Percentiles rank a stretch among this genome's conserved stretches.
These are phyloP conservation scores for Rhytidiadelphus loreus DNA, from an alignment of 225 moss, liverwort and hornwort genomes.

Conservation along the genomic window DNA sequence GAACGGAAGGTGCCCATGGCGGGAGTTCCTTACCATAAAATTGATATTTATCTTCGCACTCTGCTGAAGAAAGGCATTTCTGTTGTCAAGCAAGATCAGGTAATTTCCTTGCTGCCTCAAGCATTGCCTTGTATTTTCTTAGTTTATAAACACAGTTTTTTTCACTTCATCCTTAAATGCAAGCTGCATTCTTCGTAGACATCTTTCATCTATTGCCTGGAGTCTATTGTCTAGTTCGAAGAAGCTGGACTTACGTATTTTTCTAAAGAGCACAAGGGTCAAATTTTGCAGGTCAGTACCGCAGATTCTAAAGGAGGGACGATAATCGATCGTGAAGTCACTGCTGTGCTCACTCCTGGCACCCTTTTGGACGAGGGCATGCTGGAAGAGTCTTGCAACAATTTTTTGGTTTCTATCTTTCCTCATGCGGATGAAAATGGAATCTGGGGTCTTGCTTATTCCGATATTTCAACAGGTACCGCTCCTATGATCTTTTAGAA, in stretches of 20 bases:
- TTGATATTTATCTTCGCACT: slow-evolving; percentile 53
- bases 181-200: neutral
- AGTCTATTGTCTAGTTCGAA: neutral
- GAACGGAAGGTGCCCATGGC: slow-evolving; percentile 68
- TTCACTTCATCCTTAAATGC: neutral
- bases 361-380: slow-evolving; percentile 55
- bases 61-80: slow-evolving; percentile 57
- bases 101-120: slow-evolving; percentile 1
- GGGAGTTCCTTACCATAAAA: slow-evolving; percentile 57
- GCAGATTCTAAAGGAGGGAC: slow-evolving; percentile 41
- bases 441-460: slow-evolving; percentile 60
- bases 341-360: slow-evolving; percentile 60
- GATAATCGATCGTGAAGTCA: slow-evolving; percentile 52
- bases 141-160: neutral
- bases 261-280: neutral
- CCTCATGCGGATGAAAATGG: slow-evolving; percentile 54
- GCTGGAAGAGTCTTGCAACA: slow-evolving; percentile 53
- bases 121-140: neutral
- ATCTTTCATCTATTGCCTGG: neutral
- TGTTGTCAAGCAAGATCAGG: slow-evolving; percentile 70
- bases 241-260: neutral
- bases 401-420: slow-evolving; percentile 62
- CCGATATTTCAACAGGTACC: slow-evolving; percentile 68
- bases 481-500: neutral
- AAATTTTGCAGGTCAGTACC: slow-evolving; percentile 14